A percentile compares a stretch with the other conserved stretches of the same genome.
phyloP scores from a whole-genome alignment of 2,329 filamentous ascomycete genomes.

The Sporothrix protearum region DNA sequence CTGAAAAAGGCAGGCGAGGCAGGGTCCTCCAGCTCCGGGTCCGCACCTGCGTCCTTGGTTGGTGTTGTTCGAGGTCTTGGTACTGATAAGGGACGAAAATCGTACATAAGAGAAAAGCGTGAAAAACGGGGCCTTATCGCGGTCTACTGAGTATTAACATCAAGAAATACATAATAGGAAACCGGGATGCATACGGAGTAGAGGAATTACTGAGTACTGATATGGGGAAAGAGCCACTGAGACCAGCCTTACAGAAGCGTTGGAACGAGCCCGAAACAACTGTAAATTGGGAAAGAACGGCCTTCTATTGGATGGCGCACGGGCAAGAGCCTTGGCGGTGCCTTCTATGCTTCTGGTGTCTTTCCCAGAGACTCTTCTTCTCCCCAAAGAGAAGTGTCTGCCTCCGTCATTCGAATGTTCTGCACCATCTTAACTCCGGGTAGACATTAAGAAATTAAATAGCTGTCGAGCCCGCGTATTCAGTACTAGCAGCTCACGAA shows the following conservation, averaged over 20 bases:
- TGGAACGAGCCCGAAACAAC: slow-evolving; percentile 2
- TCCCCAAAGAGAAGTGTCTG: not conserved
- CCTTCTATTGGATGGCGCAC: slow-evolving; percentile 17
- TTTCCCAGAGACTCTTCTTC: not conserved
- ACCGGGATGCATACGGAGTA: slow-evolving; percentile 15
- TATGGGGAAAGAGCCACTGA: slow-evolving; percentile 10
- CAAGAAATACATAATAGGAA: slow-evolving; percentile 40
- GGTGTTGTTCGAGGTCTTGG: slow-evolving; percentile 12
- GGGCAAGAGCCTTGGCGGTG: slow-evolving; percentile 18
- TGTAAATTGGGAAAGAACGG: slow-evolving; percentile 14
- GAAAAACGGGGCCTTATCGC: slow-evolving; percentile 35
- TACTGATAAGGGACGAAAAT: slow-evolving; percentile 27
- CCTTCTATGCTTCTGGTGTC: not conserved
- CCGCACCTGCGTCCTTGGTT: not conserved
- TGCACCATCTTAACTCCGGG: slow-evolving; percentile 7
- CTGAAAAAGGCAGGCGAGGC: slow-evolving; percentile 2
- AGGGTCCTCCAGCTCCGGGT: not conserved
- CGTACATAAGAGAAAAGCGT: slow-evolving; percentile 25
- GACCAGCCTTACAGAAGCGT: not conserved
- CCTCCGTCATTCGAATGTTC: not conserved
- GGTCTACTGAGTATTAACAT: slow-evolving; percentile 35
- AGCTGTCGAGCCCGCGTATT: slow-evolving; percentile 11
- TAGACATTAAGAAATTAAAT: not conserved
- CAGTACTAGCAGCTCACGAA: not conserved
- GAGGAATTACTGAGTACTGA: too few relatives aligned